Evolutionary conservation across 164 flowering plant species (phyloP), one percentile per base, ranked within the genome.

Genomic region (Stephania japonica): DNA sequence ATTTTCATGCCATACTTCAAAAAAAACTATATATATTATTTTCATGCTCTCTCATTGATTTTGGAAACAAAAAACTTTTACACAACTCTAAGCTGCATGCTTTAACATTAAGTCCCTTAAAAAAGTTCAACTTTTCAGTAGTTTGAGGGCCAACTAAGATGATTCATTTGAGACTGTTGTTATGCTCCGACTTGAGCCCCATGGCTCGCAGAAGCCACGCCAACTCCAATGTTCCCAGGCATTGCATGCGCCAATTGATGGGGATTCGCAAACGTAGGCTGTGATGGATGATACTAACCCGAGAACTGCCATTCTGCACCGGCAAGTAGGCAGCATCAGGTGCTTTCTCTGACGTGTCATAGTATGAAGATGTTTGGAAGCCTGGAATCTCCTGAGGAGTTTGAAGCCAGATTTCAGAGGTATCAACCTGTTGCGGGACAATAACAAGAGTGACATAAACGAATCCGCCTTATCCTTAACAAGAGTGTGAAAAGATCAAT

Each of bases 381-480:
- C 89, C 84, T 7, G 89, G 81, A 49, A 84, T 71, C 38, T 91
- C 99, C 80, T 96, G 83, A 5, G 91, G 88, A 75, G 86, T 91
- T 80, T 87, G 94, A 69, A 95, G 80, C 99, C 99, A 91, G 8
- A 91, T 77, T 83, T 92, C 98, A 2, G 97, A 89, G 49, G 93
- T 79, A 78, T 92, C 98, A 0, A 89, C 96, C 99, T 95, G 89
- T 56, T n/a, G 7, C 6, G 62, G 16, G 19, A 56, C 7, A 18
- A 56, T 16, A n/a, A 13, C 53, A 19, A 19, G 19, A 16, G 21
- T 16, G 19, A 16, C 21, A 56, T 19, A 56, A 56, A 56, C 2
- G 62, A 2, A 19, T 19, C 62, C 14, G 7, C 62, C n/a, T 32
- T 32, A 32, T 32, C 38, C 38, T 32, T 4, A 32, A 32, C 4